A percentile compares a stretch with the other conserved stretches of the same genome.
Evolutionary conservation across 495 filamentous ascomycete genomes (phyloP).

Genomic region (Daldinia decipiens): DNA sequence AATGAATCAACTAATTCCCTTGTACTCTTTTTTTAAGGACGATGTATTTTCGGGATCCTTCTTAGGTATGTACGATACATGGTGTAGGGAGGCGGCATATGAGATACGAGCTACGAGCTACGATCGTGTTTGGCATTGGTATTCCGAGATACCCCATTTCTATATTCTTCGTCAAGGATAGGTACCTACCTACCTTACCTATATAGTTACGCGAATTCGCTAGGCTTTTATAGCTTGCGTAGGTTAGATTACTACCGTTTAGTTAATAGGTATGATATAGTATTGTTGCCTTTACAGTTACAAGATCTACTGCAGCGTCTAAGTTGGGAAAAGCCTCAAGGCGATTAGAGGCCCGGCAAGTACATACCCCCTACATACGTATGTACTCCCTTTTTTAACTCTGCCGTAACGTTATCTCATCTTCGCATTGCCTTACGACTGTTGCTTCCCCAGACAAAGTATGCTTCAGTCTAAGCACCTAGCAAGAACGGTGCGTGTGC

Average conservation of each 20-base stretch:
- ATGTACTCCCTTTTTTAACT: too few species aligned
- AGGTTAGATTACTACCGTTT: neutral
- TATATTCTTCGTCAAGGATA: slow-evolving; percentile 20
- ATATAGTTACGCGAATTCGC: neutral
- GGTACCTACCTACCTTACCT: neutral
- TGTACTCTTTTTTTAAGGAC: neutral
- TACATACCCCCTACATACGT: too few species aligned
- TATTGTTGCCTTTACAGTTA: neutral
- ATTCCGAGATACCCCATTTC: slow-evolving; percentile 43
- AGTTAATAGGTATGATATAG: neutral
- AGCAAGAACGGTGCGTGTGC: too few species aligned
- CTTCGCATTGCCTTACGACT: too few species aligned
- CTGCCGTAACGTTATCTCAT: too few species aligned
- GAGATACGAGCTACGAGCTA: slow-evolving; percentile 38
- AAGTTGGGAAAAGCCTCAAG: too few species aligned
- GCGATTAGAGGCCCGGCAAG: too few species aligned
- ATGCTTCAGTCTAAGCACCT: too few species aligned
- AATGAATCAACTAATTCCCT: slow-evolving; percentile 50
- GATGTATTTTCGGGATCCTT: neutral
- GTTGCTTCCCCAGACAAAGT: too few species aligned
- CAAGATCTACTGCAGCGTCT: too few species aligned
- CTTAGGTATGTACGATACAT: slow-evolving; percentile 2
- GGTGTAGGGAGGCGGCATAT: neutral
- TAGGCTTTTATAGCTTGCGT: neutral
- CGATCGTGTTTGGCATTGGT: slow-evolving; percentile 30